A percentile compares a stretch with the other conserved stretches of the same genome.
Conservation (phyloP, 345 rosid species). For the Heritiera littoralis region DNA sequence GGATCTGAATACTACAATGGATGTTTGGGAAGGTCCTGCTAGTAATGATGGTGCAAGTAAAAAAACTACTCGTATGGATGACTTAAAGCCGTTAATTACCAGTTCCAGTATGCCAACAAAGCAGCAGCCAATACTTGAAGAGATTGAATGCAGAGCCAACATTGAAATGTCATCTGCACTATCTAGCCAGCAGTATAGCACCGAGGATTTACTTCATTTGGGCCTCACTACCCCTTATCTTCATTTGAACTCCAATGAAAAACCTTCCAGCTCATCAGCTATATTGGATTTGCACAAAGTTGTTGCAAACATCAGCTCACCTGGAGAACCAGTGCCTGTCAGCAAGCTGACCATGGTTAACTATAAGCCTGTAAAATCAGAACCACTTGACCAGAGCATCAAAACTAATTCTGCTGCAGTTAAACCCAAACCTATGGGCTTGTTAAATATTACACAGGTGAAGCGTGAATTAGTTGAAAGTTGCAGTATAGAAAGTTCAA, state of each 20-base stretch:
- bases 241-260: conserved; percentile 1
- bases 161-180: background rate
- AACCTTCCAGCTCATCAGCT: background rate
- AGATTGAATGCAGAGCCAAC: background rate
- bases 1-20: conserved; percentile 92
- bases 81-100: conserved; percentile 34
- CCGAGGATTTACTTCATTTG: conserved; percentile 11
- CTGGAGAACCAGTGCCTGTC: conserved; percentile 15
- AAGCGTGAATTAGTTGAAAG: conserved; percentile 52
- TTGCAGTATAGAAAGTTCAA: conserved; percentile 25
- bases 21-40: conserved; percentile 65
- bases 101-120: conserved; percentile 24
- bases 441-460: conserved; percentile 25
- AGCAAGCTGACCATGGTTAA: conserved; percentile 7
- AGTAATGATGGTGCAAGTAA: conserved; percentile 34
- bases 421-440: conserved; percentile 19
- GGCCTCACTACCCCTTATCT: background rate
- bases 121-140: conserved; percentile 29
- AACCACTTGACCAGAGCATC: conserved; percentile 52
- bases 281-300: conserved; percentile 21
- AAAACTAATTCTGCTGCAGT: conserved; percentile 28
- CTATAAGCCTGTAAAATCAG: conserved; percentile 49
- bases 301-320: background rate
- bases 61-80: conserved; percentile 28
- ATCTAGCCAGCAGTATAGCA: background rate